phyloP scores from a whole-genome alignment of 495 filamentous ascomycete genomes.

The Durotheca rogersii region DNA sequence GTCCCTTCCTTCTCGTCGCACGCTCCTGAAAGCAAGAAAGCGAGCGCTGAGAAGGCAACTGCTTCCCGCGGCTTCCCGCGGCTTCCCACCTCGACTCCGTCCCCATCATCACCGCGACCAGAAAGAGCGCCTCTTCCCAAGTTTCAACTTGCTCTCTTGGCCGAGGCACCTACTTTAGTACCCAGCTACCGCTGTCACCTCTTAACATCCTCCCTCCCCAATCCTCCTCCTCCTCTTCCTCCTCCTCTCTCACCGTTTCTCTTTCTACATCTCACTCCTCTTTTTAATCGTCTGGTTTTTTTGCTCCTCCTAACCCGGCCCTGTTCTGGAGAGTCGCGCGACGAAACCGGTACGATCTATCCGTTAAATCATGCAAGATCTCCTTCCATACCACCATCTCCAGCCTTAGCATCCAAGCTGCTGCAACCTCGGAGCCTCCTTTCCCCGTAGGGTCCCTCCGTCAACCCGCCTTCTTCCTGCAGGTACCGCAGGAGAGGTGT shows the following conservation, averaged over 20 bases:
- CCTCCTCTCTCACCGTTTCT: background rate
- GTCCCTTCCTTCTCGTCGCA: too few relatives aligned
- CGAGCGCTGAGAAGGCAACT: too few relatives aligned
- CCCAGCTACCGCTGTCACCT: conserved; percentile 17
- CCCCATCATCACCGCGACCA: conserved; percentile 1
- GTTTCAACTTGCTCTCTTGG: conserved; percentile 21
- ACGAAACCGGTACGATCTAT: too few relatives aligned
- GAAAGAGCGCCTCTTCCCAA: background rate
- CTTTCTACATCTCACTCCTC: background rate
- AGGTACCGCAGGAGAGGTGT: too few relatives aligned
- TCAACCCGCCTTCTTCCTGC: too few relatives aligned
- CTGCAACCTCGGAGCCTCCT: background rate
- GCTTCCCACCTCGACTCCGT: conserved; percentile 29
- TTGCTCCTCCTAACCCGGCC: background rate
- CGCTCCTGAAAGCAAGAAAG: too few relatives aligned
- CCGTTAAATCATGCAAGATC: conserved; percentile 23
- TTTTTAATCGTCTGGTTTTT: background rate
- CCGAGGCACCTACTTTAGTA: too few relatives aligned
- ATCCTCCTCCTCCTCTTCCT: background rate
- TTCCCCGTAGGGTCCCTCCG: background rate
- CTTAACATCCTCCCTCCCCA: background rate
- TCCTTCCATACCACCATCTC: conserved; percentile 24
- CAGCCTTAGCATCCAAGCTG: conserved; percentile 19
- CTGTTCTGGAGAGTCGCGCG: background rate
- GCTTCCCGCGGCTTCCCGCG: background rate